phyloP scores from a whole-genome alignment of 176 grass and related monocot genomes.

The Triticum timopheevii region DNA sequence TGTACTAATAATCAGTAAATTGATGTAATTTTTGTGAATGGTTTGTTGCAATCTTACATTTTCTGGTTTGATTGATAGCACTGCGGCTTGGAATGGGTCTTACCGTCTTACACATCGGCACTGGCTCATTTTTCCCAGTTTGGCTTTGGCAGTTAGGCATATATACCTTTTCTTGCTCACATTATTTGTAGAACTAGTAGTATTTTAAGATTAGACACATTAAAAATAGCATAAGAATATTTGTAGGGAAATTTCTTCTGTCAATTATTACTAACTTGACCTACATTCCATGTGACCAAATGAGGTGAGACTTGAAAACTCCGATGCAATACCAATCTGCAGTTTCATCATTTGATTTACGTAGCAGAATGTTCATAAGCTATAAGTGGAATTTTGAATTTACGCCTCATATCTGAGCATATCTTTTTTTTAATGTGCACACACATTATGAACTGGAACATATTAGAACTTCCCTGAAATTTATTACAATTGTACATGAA shows the following conservation, averaged over 20 bases:
- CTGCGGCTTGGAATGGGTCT: background rate
- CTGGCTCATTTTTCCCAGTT: background rate
- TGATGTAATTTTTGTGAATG: background rate
- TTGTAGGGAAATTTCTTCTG: background rate
- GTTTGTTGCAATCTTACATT: background rate
- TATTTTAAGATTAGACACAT: background rate
- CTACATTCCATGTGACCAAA: background rate
- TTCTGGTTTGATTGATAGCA: background rate
- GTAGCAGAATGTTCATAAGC: background rate
- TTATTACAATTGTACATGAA: background rate
- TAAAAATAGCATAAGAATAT: background rate
- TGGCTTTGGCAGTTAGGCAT: background rate
- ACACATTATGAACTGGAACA: background rate
- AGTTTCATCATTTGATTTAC: background rate
- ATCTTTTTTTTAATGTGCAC: background rate
- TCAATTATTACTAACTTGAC: background rate
- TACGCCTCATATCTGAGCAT: background rate
- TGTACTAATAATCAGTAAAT: background rate
- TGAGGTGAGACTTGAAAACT: background rate
- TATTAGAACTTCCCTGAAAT: background rate
- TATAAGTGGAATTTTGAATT: background rate
- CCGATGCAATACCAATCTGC: background rate
- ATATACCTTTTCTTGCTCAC: background rate
- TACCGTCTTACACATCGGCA: background rate
- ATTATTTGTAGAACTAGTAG: background rate